phyloP scores from a whole-genome alignment of 2,329 filamentous ascomycete species.

The Polytolypa hystricis region DNA sequence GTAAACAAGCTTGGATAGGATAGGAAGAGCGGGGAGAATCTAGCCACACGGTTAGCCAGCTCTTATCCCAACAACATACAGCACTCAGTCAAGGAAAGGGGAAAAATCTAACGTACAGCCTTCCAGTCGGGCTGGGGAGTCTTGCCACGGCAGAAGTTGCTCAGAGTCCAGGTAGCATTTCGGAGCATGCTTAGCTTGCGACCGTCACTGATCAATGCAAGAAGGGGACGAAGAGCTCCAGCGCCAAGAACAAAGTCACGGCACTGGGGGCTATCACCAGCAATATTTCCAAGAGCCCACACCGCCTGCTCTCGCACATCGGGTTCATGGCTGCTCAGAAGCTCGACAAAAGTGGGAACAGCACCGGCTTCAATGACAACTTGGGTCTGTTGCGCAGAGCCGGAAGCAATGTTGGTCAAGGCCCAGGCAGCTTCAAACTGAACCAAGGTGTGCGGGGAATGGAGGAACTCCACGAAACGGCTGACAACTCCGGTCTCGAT shows the following conservation, averaged over 20 bases:
- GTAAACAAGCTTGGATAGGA: conserved; percentile 94
- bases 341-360: conserved; percentile 95
- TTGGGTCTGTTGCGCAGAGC: conserved; percentile 93
- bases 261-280: conserved; percentile 94
- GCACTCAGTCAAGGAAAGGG: neutral
- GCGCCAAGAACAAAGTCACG: conserved; percentile 90
- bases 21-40: conserved; percentile 90
- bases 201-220: conserved; percentile 86
- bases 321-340: conserved; percentile 88
- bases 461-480: conserved; percentile 96
- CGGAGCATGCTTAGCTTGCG: conserved; percentile 98
- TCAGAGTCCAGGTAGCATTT: conserved; percentile 97
- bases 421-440: conserved; percentile 99
- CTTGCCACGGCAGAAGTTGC: conserved; percentile 99
- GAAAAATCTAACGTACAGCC: conserved; percentile 57
- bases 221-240: conserved; percentile 80
- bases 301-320: conserved; percentile 97
- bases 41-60: conserved; percentile 30
- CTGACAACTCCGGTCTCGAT: conserved; percentile 97
- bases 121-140: conserved; percentile 97
- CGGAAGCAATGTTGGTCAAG: conserved; percentile 96
- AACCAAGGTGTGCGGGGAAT: conserved; percentile 92
- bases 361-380: conserved; percentile 97
- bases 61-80: conserved; percentile 3
- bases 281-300: conserved; percentile 97